Conservation (phyloP, 768 basidiomycete species). For the Serendipita sp. region DNA sequence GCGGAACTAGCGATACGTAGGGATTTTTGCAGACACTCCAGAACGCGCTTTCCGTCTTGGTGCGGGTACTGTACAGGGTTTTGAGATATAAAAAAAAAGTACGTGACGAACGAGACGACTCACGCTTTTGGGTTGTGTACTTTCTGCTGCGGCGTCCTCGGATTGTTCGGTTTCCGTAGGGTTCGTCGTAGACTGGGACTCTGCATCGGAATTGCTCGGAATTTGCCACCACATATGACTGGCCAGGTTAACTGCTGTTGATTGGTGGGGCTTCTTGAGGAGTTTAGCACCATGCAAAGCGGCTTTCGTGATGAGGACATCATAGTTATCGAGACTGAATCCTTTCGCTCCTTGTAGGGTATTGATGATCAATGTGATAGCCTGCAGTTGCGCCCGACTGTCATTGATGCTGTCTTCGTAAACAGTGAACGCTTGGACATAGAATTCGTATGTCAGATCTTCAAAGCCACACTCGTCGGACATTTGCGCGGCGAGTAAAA, state of each 20-base stretch:
- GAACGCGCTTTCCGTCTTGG: slow-evolving; percentile 90
- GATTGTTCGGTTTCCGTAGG: slow-evolving; percentile 25
- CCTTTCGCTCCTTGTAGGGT: slow-evolving; percentile 77
- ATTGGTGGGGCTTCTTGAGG: slow-evolving; percentile 96
- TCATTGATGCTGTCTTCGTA: slow-evolving; percentile 98
- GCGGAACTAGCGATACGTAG: slow-evolving; percentile 90
- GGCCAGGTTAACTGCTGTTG: slow-evolving; percentile 82
- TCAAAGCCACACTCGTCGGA: slow-evolving; percentile 91
- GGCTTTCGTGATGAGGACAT: slow-evolving; percentile 97
- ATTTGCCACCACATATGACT: slow-evolving; percentile 99
- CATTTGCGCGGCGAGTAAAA: slow-evolving; percentile 89
- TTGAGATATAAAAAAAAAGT: neutral
- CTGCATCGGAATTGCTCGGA: slow-evolving; percentile 21
- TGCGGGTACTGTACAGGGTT: slow-evolving; percentile 45
- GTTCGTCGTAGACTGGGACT: slow-evolving; percentile 17
- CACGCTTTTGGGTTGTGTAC: slow-evolving; percentile 33
- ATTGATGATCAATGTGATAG: slow-evolving; percentile 90
- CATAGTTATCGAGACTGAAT: slow-evolving; percentile 91
- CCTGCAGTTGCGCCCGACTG: slow-evolving; percentile 85
- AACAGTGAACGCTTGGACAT: slow-evolving; percentile 93
- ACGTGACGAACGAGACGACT: slow-evolving; percentile 17
- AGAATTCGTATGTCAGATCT: slow-evolving; percentile 92
- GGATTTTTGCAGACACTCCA: slow-evolving; percentile 95
- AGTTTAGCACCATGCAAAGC: slow-evolving; percentile 91
- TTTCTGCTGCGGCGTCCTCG: slow-evolving; percentile 25